Base-by-base conservation (phyloP, 495 filamentous ascomycete species). In the Hypoxylon intermedium region DNA sequence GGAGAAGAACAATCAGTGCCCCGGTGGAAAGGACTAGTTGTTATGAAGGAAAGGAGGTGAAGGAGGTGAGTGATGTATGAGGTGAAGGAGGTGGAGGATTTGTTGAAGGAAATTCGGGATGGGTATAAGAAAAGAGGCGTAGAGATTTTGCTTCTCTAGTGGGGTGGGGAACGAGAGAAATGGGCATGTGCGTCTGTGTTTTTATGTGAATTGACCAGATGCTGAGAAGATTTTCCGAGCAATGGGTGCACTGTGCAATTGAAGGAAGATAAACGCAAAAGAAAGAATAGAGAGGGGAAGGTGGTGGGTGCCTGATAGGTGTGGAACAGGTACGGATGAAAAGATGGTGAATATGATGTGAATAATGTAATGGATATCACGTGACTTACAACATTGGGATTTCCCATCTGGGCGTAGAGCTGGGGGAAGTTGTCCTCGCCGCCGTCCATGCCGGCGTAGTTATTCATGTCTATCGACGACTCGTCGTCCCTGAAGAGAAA, bases 401-500 rank as follows among this genome's bases (percentile, higher is more conserved):
- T 85, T 20, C 85, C 86, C 55, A 88, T 84, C 59, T 86, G 84
- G 47, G 89, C 86, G 44, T 87, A 85, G 15, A 95, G 77, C 46
- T 90, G 88, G 23, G 93, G 90, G 72, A 97, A 98, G 58, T 86
- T 86, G 69, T 93, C 87, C 71, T 93, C 89, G 44, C 84, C 82
- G 42, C 87, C 82, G 38, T 88, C 89, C 79, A 94, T 85, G 63
- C 85, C 81, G 37, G 91, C 88, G 44, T 82, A 84, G 65, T 84
- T 91, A 58, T 84, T 82, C 34, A 75, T 65, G 23, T 70, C 69
- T 48, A 70, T 71, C 19, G 81, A 79, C 21, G 87, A 81, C 21
- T 92, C 89, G 61, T 97, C 92, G 68, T 88, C 88, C 28, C 87
- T 88, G 65, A 96, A 95, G 6, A 97, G 78, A 67, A 92, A 95